Evolutionary conservation across 2,329 filamentous ascomycete genomes (phyloP).

Genomic region (Zasmidium citrigriseum): DNA sequence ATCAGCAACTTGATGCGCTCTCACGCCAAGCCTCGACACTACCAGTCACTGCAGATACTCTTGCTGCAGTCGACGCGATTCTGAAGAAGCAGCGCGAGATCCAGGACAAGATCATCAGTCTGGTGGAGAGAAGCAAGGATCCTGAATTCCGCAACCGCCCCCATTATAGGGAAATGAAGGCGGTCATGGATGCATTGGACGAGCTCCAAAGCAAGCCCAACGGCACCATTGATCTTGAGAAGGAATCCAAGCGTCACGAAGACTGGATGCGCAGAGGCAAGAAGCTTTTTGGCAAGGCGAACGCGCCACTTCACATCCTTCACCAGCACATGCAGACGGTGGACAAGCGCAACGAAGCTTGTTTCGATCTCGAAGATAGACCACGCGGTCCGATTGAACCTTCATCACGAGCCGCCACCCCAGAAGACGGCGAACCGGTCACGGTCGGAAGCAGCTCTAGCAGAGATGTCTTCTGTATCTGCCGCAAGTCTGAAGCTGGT

Average conservation of each 20-base stretch:
- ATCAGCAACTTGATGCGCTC: slow-evolving; percentile 88
- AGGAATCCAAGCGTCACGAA: slow-evolving; percentile 90
- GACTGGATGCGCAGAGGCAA: slow-evolving; percentile 99
- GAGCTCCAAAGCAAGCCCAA: slow-evolving; percentile 90
- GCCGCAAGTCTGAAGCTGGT: slow-evolving; percentile 85
- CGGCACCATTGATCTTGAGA: slow-evolving; percentile 89
- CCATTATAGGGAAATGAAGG: slow-evolving; percentile 84
- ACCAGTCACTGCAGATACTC: slow-evolving; percentile 79
- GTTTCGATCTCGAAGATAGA: slow-evolving; percentile 88
- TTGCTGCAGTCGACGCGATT: slow-evolving; percentile 83
- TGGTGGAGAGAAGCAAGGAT: slow-evolving; percentile 77
- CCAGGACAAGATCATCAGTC: slow-evolving; percentile 79
- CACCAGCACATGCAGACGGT: slow-evolving; percentile 95
- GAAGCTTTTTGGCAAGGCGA: slow-evolving; percentile 96
- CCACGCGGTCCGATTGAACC: slow-evolving; percentile 90
- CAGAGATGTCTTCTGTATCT: slow-evolving; percentile 95
- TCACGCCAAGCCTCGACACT: slow-evolving; percentile 78
- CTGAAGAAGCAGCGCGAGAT: slow-evolving; percentile 94
- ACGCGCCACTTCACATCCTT: slow-evolving; percentile 92
- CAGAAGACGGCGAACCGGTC: slow-evolving; percentile 44
- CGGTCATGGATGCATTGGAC: slow-evolving; percentile 82
- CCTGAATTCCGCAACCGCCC: slow-evolving; percentile 77
- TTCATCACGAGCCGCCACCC: slow-evolving; percentile 77
- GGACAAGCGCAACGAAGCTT: slow-evolving; percentile 81
- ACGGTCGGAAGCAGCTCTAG: slow-evolving; percentile 49